Evolutionary conservation across 768 basidiomycete species (phyloP).

Genomic region (Epithele typhae): DNA sequence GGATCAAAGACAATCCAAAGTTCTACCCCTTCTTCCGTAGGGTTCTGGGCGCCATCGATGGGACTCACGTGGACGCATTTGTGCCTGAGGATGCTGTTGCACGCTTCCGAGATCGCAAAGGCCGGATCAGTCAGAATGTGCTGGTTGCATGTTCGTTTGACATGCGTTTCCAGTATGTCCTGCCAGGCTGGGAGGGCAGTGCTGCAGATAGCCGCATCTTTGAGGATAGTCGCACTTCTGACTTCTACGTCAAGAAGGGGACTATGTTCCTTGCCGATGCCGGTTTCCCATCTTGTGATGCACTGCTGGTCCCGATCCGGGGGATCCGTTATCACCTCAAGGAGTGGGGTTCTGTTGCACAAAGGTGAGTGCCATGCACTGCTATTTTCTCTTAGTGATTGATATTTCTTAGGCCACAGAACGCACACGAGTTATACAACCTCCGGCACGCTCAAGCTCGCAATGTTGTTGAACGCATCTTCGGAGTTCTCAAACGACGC

Average conservation of each 20-base stretch:
- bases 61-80: slow-evolving; percentile 27
- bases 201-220: slow-evolving; percentile 24
- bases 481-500: slow-evolving; percentile 18
- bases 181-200: slow-evolving; percentile 26
- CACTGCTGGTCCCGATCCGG: slow-evolving; percentile 27
- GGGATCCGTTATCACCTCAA: slow-evolving; percentile 29
- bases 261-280: slow-evolving; percentile 33
- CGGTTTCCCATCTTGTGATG: slow-evolving; percentile 24
- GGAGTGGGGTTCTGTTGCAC: slow-evolving; percentile 25
- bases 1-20: slow-evolving; percentile 28
- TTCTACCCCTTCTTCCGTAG: slow-evolving; percentile 31
- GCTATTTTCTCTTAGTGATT: background rate
- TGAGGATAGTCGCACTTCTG: slow-evolving; percentile 19
- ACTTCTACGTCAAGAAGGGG: slow-evolving; percentile 24
- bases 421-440: slow-evolving; percentile 19
- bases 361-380: slow-evolving; percentile 8
- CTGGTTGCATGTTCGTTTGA: slow-evolving; percentile 23
- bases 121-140: slow-evolving; percentile 25
- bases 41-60: slow-evolving; percentile 31
- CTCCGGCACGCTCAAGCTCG: slow-evolving; percentile 12
- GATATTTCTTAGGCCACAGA: slow-evolving; percentile 9
- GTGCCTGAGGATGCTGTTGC: slow-evolving; percentile 13
- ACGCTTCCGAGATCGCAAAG: slow-evolving; percentile 20
- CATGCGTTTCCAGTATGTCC: slow-evolving; percentile 25
- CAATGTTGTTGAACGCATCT: slow-evolving; percentile 22